These are phyloP conservation scores for Exsudoporus floridanus DNA, from an alignment of 1,284 basidiomycete genomes.

Conservation along the genomic window DNA sequence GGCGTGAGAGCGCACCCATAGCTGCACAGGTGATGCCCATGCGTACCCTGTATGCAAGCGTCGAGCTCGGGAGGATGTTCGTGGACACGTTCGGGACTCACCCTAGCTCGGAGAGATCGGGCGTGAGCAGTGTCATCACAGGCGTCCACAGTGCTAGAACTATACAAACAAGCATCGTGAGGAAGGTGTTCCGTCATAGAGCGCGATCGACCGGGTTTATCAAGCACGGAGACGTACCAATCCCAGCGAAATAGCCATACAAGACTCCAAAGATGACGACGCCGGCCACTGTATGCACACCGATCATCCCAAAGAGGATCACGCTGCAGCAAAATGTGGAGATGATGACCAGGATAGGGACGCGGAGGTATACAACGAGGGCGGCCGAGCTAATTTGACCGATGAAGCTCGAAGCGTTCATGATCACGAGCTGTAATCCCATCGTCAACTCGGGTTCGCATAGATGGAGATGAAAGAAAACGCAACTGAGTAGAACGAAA, in stretches of 20 bases:
- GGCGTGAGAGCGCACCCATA: constrained; percentile 25
- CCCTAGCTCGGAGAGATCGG: constrained; percentile 33
- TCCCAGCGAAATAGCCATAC: constrained; percentile 44
- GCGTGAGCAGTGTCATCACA: constrained; percentile 24
- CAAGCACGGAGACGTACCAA: constrained; percentile 30
- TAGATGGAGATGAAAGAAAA: background rate
- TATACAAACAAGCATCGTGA: constrained; percentile 15
- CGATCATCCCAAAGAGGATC: constrained; percentile 33
- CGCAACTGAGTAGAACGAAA: constrained; percentile 38
- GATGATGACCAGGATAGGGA: constrained; percentile 19
- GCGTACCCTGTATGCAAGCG: constrained; percentile 21
- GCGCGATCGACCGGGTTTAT: background rate
- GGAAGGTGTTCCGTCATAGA: background rate
- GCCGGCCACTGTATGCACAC: constrained; percentile 25
- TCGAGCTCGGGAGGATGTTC: background rate
- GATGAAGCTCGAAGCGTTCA: constrained; percentile 34
- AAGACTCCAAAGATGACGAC: constrained; percentile 31
- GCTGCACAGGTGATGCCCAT: constrained; percentile 31
- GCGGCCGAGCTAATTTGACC: constrained; percentile 31
- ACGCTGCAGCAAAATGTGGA: constrained; percentile 34
- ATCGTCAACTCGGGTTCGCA: background rate
- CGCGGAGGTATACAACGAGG: constrained; percentile 22
- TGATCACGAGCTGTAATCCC: constrained; percentile 31
- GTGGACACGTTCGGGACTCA: constrained; percentile 4
- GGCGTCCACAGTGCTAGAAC: constrained; percentile 29